These are phyloP conservation scores for sorghum (Sorghum bicolor) DNA, from an alignment of 176 grass and related monocot species.

Conservation along the genomic window DNA sequence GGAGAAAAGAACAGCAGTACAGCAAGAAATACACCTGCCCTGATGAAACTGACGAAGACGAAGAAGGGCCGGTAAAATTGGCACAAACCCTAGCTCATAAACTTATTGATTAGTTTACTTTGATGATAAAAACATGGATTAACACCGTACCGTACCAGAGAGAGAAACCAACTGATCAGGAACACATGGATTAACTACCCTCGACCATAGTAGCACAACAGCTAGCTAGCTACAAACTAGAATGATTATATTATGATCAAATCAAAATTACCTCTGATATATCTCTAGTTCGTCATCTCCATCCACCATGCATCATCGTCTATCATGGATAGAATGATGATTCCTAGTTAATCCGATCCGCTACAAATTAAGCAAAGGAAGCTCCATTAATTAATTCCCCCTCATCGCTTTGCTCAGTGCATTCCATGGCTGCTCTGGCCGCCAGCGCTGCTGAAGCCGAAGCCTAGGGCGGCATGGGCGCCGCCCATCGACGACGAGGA, in stretches of 20 bases:
- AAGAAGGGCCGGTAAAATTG: not conserved
- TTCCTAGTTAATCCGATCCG: conserved; percentile 34
- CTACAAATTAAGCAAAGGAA: not conserved
- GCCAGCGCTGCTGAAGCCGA: conserved; percentile 49
- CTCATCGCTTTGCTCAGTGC: conserved; percentile 23
- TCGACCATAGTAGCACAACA: not conserved
- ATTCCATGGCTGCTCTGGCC: conserved; percentile 64
- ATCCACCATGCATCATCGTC: not conserved
- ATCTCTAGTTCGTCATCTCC: conserved; percentile 40
- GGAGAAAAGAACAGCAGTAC: not conserved
- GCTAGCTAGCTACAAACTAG: not conserved
- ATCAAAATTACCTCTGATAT: conserved; percentile 64
- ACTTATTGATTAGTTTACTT: conserved; percentile 51
- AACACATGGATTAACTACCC: not conserved
- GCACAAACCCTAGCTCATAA: conserved; percentile 42
- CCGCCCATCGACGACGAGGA: conserved; percentile 84
- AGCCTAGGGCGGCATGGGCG: conserved; percentile 48
- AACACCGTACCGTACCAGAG: not conserved
- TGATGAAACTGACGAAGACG: not conserved
- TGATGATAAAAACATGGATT: conserved; percentile 2
- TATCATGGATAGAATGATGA: not conserved
- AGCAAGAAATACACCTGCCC: not conserved
- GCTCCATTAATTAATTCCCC: not conserved
- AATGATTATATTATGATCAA: conserved; percentile 26
- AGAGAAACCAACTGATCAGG: not conserved